Base-by-base conservation (phyloP, 2,329 filamentous ascomycete genomes). In the Xylariaceae sp. region DNA sequence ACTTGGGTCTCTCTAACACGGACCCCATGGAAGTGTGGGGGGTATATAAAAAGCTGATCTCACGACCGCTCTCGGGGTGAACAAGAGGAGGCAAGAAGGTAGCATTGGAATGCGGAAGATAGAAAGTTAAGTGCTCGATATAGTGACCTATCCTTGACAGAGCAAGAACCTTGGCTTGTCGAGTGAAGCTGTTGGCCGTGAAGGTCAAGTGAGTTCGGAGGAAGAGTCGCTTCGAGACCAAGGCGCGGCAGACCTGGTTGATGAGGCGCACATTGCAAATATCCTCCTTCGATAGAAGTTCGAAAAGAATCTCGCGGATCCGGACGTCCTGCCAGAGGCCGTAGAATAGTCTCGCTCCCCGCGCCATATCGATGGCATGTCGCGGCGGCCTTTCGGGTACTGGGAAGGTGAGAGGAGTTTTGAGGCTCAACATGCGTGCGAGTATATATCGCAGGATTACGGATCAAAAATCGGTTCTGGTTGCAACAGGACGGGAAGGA, bases 81-180 rank as follows among this genome's bases (percentile, higher is more conserved):
- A 96, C 80, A 51, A 96, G 81, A n/a, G 91, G 91, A 13, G 91
- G 89, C 7, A 96, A 80, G 71, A 92, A 92, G 48, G 89, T 94
- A 56, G 89, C 83, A n/a, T 83, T 77, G 4, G 84, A 85, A 74
- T 95, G 90, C 34, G 89, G 83, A 66, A 95, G 82, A 70, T 80
- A 81, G 76, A 96, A 95, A 59, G 83, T 89, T 56, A 96, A 79
- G 60, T 87, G 87, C 74, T 90, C 86, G 68, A 95, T 83, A 73
- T 93, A 85, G 66, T 86, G 86, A 59, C 91, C 92, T 68, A 96
- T 86, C 62, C 89, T 82, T 61, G 86, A 83, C 59, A 96, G 80
- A 23, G 90, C 90, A 61, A 88, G 84, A 66, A 94, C 80, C 54
- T 88, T 83, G 63, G 84, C 82, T 39, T 87, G 84, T 67, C 86